Base-by-base conservation (phyloP, 352 stramenopile species). In the Pythium sukuiense region DNA sequence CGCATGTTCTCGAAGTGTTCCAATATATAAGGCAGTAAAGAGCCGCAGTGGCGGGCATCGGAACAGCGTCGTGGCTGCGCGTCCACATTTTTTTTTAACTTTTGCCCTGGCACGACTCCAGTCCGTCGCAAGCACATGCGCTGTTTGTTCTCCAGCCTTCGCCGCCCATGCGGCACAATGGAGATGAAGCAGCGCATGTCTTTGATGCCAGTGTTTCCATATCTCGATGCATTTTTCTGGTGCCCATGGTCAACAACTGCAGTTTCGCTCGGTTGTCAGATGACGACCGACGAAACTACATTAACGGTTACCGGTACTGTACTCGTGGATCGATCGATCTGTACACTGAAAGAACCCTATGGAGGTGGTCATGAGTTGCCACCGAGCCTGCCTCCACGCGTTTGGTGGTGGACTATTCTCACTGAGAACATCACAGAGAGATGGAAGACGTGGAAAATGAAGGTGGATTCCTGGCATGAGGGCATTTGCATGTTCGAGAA, bases 1-100 rank as follows among this genome's bases (percentile, higher is more conserved):
- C 29, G 39, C 52, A 61, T 56, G 61, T 67, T 61, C 54, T 61
- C 49, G 49, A 60, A 66, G 27, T 16, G 41, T 49, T 18, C n/a
- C 24, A 20, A 56, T 9, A 30, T 41, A 33, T 11, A 8, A 8
- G 1, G 30, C 16, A 7, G 29, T 39, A 55, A 63, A 46, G 24
- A 45, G 12, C 27, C 30, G 50, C 26, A 27, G 46, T 20, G 7
- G 11, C 18, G 20, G 3, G 8, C 43, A 49, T 49, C 43, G 43
- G n/a, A 49, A 49, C 43, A 49, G 16, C 27, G 18, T 27, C 27
- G 61, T 20, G 50, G 24, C 24, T 6, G 14, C 7, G 32, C 27
- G 24, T 6, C 4, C n/a, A 30, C 60, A 43, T 39, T 53, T 63
- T 43, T 68, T 49, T 49, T 49, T 49, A 49, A 49, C 43, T 49